Percentiles rank a stretch among this genome's conserved stretches.
Conservation (phyloP, 768 basidiomycete genomes). For the Boletus reticulatus region DNA sequence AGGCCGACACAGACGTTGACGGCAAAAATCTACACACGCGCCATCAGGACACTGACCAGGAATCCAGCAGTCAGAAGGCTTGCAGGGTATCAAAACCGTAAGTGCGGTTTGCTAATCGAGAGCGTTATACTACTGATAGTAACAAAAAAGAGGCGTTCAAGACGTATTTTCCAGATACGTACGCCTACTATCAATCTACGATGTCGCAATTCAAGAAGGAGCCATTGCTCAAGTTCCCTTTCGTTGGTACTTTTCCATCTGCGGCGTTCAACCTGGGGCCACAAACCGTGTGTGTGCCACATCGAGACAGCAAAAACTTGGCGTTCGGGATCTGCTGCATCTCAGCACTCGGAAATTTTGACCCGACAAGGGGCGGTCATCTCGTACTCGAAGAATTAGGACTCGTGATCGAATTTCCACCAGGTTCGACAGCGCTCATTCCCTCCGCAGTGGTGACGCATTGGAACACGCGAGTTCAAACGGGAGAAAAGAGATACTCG, state of each 20-base stretch:
- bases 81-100: too few species aligned
- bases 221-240: too few species aligned
- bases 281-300: not conserved
- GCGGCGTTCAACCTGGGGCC: not conserved
- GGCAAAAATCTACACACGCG: too few species aligned
- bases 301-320: not conserved
- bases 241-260: not conserved
- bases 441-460: not conserved
- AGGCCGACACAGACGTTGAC: too few species aligned
- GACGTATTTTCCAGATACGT: too few species aligned
- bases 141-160: too few species aligned
- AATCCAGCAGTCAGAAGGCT: too few species aligned
- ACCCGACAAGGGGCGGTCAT: not conserved
- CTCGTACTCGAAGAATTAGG: not conserved
- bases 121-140: too few species aligned
- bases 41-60: too few species aligned
- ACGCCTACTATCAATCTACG: too few species aligned
- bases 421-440: not conserved
- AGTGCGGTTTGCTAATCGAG: too few species aligned
- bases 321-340: not conserved
- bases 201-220: too few species aligned
- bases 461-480: not conserved
- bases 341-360: not conserved
- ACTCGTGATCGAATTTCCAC: not conserved
- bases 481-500: not conserved